A percentile compares a stretch with the other conserved stretches of the same genome.
phyloP scores from a whole-genome alignment of 2,329 filamentous ascomycete species.

The Shiraia bambusicola region DNA sequence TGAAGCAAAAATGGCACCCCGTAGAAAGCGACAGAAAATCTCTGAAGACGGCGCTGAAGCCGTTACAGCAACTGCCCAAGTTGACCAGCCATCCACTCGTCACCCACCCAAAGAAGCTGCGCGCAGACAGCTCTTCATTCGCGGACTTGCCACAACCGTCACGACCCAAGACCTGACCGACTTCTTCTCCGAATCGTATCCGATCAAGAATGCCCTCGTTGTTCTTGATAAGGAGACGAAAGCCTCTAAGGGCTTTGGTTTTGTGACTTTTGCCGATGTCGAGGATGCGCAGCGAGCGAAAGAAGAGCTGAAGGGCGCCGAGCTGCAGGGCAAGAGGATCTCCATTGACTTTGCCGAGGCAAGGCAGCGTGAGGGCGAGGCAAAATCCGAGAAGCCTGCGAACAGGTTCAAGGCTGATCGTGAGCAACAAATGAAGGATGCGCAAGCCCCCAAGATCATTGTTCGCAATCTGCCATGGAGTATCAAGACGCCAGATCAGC shows the following conservation, averaged over 20 bases:
- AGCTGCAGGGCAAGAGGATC: constrained; percentile 78
- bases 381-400: constrained; percentile 47
- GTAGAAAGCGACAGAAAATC: constrained; percentile 45
- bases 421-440: constrained; percentile 62
- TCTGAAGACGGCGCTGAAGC: constrained; percentile 42
- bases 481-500: constrained; percentile 80
- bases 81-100: constrained; percentile 17
- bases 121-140: constrained; percentile 73
- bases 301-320: constrained; percentile 75
- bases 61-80: constrained; percentile 30
- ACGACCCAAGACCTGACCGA: constrained; percentile 82
- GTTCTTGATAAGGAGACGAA: constrained; percentile 85
- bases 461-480: constrained; percentile 95
- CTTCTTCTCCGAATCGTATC: constrained; percentile 91
- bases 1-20: constrained; percentile 38
- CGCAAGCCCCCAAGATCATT: constrained; percentile 78
- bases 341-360: constrained; percentile 86
- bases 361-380: constrained; percentile 64
- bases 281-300: constrained; percentile 84
- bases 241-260: constrained; percentile 87
- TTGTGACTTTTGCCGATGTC: constrained; percentile 92
- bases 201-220: constrained; percentile 93
- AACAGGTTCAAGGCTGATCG: constrained; percentile 65
- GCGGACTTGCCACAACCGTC: constrained; percentile 74
- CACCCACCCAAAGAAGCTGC: constrained; percentile 29